A percentile compares a stretch with the other conserved stretches of the same genome.
Evolutionary conservation across 768 basidiomycete genomes (phyloP).

Genomic region (Leccinum ochraceum): DNA sequence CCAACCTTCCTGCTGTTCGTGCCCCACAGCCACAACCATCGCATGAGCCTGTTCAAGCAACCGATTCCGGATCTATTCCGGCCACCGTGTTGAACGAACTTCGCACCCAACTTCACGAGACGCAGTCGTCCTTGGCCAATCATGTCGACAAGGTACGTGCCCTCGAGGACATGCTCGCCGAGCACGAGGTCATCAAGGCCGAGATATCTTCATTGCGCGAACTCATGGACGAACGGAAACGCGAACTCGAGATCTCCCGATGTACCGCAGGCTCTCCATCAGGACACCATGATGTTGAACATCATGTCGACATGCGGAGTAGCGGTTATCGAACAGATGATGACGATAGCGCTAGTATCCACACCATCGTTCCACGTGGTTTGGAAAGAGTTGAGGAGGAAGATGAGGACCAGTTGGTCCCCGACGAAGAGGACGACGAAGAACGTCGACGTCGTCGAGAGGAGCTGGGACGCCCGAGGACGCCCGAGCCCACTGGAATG

Average conservation of each 20-base stretch:
- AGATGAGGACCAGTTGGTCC: slow-evolving; percentile 57
- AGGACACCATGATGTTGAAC: slow-evolving; percentile 22
- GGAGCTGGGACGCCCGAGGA: slow-evolving; percentile 70
- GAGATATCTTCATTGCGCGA: slow-evolving; percentile 77
- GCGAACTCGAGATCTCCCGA: slow-evolving; percentile 42
- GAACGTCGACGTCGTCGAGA: slow-evolving; percentile 46
- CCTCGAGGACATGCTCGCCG: slow-evolving; percentile 76
- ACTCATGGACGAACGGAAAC: slow-evolving; percentile 65
- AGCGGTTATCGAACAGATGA: slow-evolving; percentile 49
- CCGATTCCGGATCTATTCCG: slow-evolving; percentile 29
- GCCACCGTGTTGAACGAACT: slow-evolving; percentile 53
- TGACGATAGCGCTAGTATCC: slow-evolving; percentile 71
- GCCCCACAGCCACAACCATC: slow-evolving; percentile 31
- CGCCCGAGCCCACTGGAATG: slow-evolving; percentile 75
- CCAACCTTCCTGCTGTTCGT: slow-evolving; percentile 66
- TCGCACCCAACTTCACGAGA: slow-evolving; percentile 81
- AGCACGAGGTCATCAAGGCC: slow-evolving; percentile 81
- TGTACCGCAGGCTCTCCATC: slow-evolving; percentile 26
- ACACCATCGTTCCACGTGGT: slow-evolving; percentile 68
- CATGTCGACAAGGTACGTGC: slow-evolving; percentile 85
- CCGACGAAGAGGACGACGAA: slow-evolving; percentile 46
- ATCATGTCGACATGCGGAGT: slow-evolving; percentile 17
- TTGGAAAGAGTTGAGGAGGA: slow-evolving; percentile 75
- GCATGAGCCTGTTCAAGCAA: slow-evolving; percentile 30
- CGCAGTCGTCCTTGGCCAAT: slow-evolving; percentile 70